Conservation (phyloP, 495 filamentous ascomycete species). For the Penicillium lagena region DNA sequence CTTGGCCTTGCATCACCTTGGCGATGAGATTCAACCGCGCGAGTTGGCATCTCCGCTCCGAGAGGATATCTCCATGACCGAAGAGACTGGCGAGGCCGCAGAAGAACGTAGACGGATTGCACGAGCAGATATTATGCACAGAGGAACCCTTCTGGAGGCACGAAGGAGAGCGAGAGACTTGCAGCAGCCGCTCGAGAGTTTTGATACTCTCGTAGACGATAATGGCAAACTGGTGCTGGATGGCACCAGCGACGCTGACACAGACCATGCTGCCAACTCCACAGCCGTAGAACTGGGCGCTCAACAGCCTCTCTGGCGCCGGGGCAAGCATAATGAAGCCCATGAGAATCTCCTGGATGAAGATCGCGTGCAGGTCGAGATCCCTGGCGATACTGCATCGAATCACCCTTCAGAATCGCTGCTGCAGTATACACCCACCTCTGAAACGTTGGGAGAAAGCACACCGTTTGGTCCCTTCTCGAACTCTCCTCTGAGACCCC, state of each 20-base stretch:
- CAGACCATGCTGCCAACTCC: conserved; percentile 24
- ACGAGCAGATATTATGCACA: conserved; percentile 68
- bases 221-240: conserved; percentile 35
- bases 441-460: conserved; percentile 25
- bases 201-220: conserved; percentile 50
- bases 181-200: conserved; percentile 27
- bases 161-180: conserved; percentile 18
- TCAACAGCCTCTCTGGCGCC: conserved; percentile 52
- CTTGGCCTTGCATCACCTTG: conserved; percentile 67
- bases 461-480: conserved; percentile 18
- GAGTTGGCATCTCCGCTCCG: conserved; percentile 11
- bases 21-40: conserved; percentile 64
- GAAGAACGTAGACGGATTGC: conserved; percentile 63
- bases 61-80: conserved; percentile 47
- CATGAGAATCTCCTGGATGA: conserved; percentile 11
- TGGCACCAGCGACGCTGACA: background rate
- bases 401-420: conserved; percentile 33
- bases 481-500: conserved; percentile 7
- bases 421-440: conserved; percentile 42
- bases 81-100: conserved; percentile 55
- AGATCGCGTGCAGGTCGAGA: conserved; percentile 19
- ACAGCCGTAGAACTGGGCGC: conserved; percentile 40
- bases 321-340: conserved; percentile 41
- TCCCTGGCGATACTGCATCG: conserved; percentile 29
- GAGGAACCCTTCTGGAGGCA: conserved; percentile 38